Evolutionary conservation across 2,329 filamentous ascomycete species (phyloP), one percentile per base, ranked within the genome.

Genomic region (Aspergillus aculeatinus): DNA sequence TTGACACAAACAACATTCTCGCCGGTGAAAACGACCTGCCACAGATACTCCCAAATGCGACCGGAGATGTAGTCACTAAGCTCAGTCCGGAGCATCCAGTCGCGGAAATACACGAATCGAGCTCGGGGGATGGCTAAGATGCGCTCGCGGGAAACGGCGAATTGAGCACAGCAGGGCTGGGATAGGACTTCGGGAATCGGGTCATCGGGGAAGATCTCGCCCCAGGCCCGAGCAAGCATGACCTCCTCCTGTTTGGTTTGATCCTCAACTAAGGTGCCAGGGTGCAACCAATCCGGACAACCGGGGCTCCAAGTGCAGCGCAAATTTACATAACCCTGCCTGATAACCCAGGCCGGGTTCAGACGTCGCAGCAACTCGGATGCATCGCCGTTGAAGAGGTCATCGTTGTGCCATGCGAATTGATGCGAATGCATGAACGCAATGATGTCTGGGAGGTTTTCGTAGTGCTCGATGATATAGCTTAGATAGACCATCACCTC

Each of bases 111-210:
- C 21, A 84, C 74, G 67, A 84, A 88, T 50, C 81, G 79, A 25
- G 79, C 76, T 55, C 80, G 77, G 1, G 84, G 83, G 35, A 83
- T 80, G 1, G 80, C 75, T 10, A 76, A 81, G 55, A 88, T 85
- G 3, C 84, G 80, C 48, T 87, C 83, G 2, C 81, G 74, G 6
- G 82, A 84, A 3, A 88, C 72, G 9, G 85, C 86, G 66, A 89
- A 88, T 65, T 89, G 86, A 2, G 83, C 84, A 67, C 86, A 88
- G 70, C 86, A 88, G 3, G 86, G 83, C 64, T 87, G 85, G 1
- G 84, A 81, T 0, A 88, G 78, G 0, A 85, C 80, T 16, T 73
- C 65, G 2, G 80, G 80, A 12, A 81, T 72, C 2, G 75, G 72
- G 39, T 76, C 74, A 44, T 74, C 68, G 3, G 79, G 79, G 61